These are phyloP conservation scores for Misopates orontium DNA, from an alignment of 257 asterid species.

Conservation along the genomic window DNA sequence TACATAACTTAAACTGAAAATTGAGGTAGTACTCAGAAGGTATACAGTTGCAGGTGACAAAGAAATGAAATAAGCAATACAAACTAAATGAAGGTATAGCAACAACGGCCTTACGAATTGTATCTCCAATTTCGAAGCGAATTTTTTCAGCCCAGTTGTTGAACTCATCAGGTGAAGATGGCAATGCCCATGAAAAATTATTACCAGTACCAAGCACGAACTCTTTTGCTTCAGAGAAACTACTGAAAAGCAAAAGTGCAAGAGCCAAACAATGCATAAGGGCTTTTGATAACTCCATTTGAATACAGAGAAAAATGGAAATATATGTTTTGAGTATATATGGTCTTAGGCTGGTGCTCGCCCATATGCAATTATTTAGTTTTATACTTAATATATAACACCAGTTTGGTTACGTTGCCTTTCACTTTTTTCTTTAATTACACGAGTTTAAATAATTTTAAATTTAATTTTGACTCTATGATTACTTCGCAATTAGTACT, in stretches of 20 bases:
- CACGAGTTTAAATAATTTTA: too few relatives aligned
- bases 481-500: too few relatives aligned
- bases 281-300: conserved; percentile 42
- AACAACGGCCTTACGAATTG: conserved; percentile 39
- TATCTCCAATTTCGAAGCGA: conserved; percentile 62
- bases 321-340: neutral
- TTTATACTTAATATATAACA: too few relatives aligned
- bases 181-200: conserved; percentile 51
- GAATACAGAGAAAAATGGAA: neutral
- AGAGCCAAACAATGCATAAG: conserved; percentile 27
- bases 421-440: too few relatives aligned
- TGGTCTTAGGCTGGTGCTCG: neutral
- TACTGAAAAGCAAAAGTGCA: conserved; percentile 21
- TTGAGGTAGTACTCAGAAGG: too few relatives aligned
- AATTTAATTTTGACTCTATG: too few relatives aligned
- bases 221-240: conserved; percentile 41
- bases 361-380: too few relatives aligned
- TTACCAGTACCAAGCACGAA: conserved; percentile 36
- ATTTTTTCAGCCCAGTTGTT: conserved; percentile 47
- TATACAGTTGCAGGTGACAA: too few relatives aligned
- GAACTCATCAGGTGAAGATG: conserved; percentile 49
- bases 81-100: neutral
- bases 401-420: too few relatives aligned
- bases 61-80: too few relatives aligned
- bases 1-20: too few relatives aligned